These are phyloP conservation scores for Eucalyptus pauciflora DNA, from an alignment of 345 rosid species.

Conservation along the genomic window DNA sequence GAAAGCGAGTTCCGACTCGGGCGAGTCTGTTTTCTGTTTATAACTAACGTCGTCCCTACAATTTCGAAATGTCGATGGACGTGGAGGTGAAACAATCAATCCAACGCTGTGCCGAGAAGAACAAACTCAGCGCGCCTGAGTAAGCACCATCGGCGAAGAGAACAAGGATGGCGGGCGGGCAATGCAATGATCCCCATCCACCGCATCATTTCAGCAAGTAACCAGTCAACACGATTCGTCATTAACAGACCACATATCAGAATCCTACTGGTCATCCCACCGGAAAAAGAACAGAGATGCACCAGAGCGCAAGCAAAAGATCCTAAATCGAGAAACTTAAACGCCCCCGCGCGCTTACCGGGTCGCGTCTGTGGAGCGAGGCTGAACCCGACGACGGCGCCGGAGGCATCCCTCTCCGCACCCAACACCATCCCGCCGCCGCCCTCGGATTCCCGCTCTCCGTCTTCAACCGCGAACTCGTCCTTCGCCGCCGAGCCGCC, in stretches of 20 bases:
- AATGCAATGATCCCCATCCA: background rate
- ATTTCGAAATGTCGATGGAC: background rate
- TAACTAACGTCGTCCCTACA: background rate
- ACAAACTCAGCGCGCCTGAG: background rate
- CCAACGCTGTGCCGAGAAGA: background rate
- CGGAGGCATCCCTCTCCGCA: conserved; percentile 51
- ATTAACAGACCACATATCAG: no score
- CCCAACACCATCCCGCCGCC: conserved; percentile 16
- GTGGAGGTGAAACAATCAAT: background rate
- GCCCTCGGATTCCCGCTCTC: background rate
- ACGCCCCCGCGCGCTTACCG: background rate
- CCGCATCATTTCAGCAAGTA: background rate
- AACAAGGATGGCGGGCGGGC: background rate
- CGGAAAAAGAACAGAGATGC: background rate
- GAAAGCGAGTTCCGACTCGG: background rate
- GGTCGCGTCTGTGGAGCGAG: conserved; percentile 39
- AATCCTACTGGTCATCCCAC: no score
- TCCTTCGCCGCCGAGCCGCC: background rate
- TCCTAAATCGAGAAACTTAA: background rate
- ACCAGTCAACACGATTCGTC: background rate
- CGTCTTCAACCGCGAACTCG: conserved; percentile 9
- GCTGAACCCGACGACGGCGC: conserved; percentile 54
- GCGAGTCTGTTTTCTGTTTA: background rate
- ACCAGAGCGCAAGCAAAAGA: background rate
- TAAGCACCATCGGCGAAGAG: background rate